Evolutionary conservation across 352 stramenopile species (phyloP), one percentile per base, ranked within the genome.

Genomic region (Phytopythium montanum): DNA sequence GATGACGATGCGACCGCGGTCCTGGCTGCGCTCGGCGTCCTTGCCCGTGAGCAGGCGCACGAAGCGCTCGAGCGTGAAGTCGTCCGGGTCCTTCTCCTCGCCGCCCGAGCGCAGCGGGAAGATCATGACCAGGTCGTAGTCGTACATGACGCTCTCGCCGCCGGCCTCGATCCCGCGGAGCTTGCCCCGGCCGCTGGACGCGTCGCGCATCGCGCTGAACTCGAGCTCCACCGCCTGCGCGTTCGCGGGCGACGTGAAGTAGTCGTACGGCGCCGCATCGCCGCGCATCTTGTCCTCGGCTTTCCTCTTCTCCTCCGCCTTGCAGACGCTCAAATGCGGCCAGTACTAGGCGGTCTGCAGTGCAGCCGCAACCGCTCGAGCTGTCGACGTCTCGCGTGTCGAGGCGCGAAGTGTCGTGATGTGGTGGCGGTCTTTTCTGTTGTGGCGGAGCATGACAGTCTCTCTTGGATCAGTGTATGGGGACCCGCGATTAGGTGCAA

Each of bases 101-200:
- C 79, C 85, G 39, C 79, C 80, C 26, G 84, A 61, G 44, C 81
- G 81, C 5, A 72, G 70, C 14, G 81, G 72, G 56, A 94, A 94
- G 64, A 92, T 83, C 79, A 94, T 83, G 56, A 94, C 84, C 50
- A 94, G 66, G 61, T 93, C 84, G 59, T 86, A 67, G 55, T 85
- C 84, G 75, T 90, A 90, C 59, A 91, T 46, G 56, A 68, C 73
- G 64, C 81, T 85, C 81, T 73, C 26, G 61, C 12, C 14, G 26
- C 18, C 44, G 21, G 13, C 12, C 14, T 33, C 18, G 23, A 41
- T 23, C 48, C 29, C 52, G 19, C 41, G 23, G 33, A 49, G 33
- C 52, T 57, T 57, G 31, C 52, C 34, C 36, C 31, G 12, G 55
- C 29, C 5, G 38, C 38, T 1, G 33, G 57, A 25, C 10, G 69